Conservation (phyloP, 768 basidiomycete genomes). For the Macrolepiota fuliginosa region DNA sequence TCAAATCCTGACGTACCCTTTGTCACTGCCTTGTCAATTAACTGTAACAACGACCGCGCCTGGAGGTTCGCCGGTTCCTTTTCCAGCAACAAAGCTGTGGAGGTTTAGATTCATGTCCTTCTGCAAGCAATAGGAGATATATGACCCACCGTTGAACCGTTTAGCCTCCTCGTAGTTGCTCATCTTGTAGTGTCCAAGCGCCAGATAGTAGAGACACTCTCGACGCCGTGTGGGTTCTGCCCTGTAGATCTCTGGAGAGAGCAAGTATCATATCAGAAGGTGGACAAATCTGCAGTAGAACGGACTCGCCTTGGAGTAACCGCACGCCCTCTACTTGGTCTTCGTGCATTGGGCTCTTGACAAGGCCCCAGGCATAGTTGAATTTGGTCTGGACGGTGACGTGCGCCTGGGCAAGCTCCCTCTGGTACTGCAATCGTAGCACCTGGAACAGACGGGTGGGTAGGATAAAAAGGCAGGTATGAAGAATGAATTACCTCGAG, state of each 20-base stretch:
- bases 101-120: neutral
- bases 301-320: slow-evolving; percentile 73
- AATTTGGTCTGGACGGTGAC: slow-evolving; percentile 95
- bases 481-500: slow-evolving; percentile 57
- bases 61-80: slow-evolving; percentile 95
- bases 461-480: neutral
- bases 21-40: slow-evolving; percentile 85
- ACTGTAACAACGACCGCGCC: slow-evolving; percentile 77
- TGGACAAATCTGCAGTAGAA: slow-evolving; percentile 1
- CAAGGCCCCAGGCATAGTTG: slow-evolving; percentile 96
- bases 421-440: slow-evolving; percentile 82
- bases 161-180: slow-evolving; percentile 90
- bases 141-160: slow-evolving; percentile 83
- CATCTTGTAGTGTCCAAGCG: slow-evolving; percentile 96
- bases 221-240: slow-evolving; percentile 81
- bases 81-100: slow-evolving; percentile 74
- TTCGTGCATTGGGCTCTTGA: slow-evolving; percentile 83
- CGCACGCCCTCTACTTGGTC: slow-evolving; percentile 92
- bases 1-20: slow-evolving; percentile 51
- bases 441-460: slow-evolving; percentile 49
- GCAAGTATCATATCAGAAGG: slow-evolving; percentile 2
- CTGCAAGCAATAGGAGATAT: neutral
- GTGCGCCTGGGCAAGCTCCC: slow-evolving; percentile 79
- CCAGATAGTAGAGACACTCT: slow-evolving; percentile 96
- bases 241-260: slow-evolving; percentile 79